These are phyloP conservation scores for Podospora australis DNA, from an alignment of 495 filamentous ascomycete genomes.

Conservation along the genomic window DNA sequence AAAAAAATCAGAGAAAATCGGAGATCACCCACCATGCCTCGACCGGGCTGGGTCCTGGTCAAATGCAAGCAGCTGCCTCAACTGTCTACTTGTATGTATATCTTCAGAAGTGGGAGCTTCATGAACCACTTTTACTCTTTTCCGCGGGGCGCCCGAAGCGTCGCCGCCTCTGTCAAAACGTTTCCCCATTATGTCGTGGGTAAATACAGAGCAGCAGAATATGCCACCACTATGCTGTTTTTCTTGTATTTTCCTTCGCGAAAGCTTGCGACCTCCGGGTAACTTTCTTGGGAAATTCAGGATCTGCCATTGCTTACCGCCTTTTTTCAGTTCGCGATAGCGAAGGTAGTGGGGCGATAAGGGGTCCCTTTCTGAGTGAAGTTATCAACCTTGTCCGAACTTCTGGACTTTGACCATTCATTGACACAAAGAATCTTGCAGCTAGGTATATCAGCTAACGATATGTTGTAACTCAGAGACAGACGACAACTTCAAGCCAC, in stretches of 20 bases:
- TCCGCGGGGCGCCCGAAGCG: constrained; percentile 19
- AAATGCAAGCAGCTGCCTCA: constrained; percentile 59
- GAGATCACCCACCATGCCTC: constrained; percentile 53
- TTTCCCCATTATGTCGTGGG: constrained; percentile 32
- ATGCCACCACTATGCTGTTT: not conserved
- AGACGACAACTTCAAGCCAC: no score
- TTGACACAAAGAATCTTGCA: no score
- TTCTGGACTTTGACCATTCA: not conserved
- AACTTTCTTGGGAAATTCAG: constrained; percentile 15
- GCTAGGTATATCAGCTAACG: no score
- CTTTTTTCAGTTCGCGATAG: constrained; percentile 21
- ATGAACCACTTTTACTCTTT: constrained; percentile 34
- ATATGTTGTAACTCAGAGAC: no score
- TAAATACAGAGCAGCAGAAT: not conserved
- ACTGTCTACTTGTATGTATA: constrained; percentile 53
- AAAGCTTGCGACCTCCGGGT: not conserved
- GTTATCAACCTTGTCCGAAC: not conserved
- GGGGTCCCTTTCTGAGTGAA: no score
- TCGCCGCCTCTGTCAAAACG: constrained; percentile 30
- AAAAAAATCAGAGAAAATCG: no score
- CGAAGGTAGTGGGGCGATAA: constrained; percentile 10
- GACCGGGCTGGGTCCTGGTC: constrained; percentile 54
- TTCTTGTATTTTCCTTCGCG: not conserved
- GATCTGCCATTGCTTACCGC: constrained; percentile 20
- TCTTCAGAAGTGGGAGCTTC: constrained; percentile 46